phyloP scores from a whole-genome alignment of 2,329 filamentous ascomycete genomes.

The Colletotrichum sp. region DNA sequence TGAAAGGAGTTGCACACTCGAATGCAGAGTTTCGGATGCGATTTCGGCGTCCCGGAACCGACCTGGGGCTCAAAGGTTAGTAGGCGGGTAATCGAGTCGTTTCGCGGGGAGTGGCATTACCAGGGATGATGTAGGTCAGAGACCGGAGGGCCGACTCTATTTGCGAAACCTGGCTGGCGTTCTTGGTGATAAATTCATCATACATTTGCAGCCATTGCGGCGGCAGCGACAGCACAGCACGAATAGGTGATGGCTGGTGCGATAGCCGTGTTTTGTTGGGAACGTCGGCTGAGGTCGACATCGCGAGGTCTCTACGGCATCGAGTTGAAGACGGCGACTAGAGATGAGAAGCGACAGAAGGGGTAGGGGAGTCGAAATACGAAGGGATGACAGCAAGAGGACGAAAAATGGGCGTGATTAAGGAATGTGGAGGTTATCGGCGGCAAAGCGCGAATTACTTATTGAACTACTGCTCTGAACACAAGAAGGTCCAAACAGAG shows the following conservation, averaged over 20 bases:
- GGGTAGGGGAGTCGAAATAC: background rate
- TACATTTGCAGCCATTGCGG: constrained; percentile 75
- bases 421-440: background rate
- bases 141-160: constrained; percentile 93
- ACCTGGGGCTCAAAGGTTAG: constrained; percentile 48
- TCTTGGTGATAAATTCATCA: constrained; percentile 92
- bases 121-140: constrained; percentile 94
- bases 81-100: background rate
- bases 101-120: constrained; percentile 40
- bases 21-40: constrained; percentile 90
- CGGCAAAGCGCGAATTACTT: background rate
- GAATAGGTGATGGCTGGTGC: constrained; percentile 10
- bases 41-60: constrained; percentile 93
- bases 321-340: background rate
- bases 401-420: background rate
- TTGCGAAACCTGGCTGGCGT: constrained; percentile 90
- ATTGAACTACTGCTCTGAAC: background rate
- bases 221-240: constrained; percentile 57
- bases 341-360: background rate
- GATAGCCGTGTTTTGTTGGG: constrained; percentile 18
- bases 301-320: background rate
- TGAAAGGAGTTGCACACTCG: constrained; percentile 85
- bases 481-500: background rate
- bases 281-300: constrained; percentile 21
- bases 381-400: background rate